Evolutionary conservation across 805 yeast genomes (phyloP).

Genomic region (Maudiozyma saulgeensis): DNA sequence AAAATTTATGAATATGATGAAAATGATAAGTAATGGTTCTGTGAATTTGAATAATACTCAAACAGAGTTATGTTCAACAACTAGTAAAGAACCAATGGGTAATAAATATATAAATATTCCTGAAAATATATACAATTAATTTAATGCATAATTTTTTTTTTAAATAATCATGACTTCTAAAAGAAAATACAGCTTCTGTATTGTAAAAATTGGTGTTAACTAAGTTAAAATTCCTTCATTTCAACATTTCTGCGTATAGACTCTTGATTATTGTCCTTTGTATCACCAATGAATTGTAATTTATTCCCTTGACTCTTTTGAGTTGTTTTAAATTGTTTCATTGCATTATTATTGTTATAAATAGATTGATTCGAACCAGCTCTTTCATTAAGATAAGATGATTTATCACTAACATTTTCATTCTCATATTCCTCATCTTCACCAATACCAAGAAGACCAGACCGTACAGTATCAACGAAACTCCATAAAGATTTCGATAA

Average conservation of each 20-base stretch:
- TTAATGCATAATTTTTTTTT: neutral
- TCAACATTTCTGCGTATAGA: slow-evolving; percentile 4
- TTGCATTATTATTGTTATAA: neutral
- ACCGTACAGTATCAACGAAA: slow-evolving; percentile 41
- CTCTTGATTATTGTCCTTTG: neutral
- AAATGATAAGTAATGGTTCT: slow-evolving; percentile 16
- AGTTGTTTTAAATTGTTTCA: slow-evolving; percentile 10
- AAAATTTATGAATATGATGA: slow-evolving; percentile 23
- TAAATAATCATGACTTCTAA: neutral
- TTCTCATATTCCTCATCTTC: slow-evolving; percentile 18
- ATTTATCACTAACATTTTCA: neutral
- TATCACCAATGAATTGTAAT: slow-evolving; percentile 8
- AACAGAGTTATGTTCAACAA: slow-evolving; percentile 15
- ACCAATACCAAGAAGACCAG: slow-evolving; percentile 31
- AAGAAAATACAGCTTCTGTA: too few relatives aligned
- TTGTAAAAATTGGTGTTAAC: neutral
- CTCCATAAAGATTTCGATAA: slow-evolving; percentile 40
- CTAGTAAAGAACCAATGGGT: slow-evolving; percentile 18
- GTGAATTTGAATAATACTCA: slow-evolving; percentile 15
- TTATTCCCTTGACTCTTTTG: slow-evolving; percentile 6
- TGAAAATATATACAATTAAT: neutral
- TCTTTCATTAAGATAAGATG: neutral
- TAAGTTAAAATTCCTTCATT: slow-evolving; percentile 4
- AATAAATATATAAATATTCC: slow-evolving; percentile 11
- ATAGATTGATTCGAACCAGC: neutral